Evolutionary conservation across 176 grass and related monocot species (phyloP).

Genomic region (Carex kokanica): DNA sequence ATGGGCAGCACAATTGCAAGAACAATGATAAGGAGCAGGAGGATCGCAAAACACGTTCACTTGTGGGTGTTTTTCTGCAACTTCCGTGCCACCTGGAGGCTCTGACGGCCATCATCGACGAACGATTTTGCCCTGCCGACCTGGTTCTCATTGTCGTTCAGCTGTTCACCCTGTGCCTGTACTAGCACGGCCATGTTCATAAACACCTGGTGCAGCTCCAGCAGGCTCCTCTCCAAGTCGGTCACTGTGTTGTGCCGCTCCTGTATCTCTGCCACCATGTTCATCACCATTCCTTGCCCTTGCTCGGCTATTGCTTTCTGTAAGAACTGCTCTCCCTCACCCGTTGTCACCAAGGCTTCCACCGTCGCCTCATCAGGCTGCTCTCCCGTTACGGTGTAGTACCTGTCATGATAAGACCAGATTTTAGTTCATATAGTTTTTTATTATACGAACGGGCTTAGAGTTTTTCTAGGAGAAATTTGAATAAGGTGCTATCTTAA

Average conservation of each 20-base stretch:
- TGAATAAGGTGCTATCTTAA: neutral
- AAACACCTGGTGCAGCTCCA: conserved; percentile 88
- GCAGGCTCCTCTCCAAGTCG: conserved; percentile 53
- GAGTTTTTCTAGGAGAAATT: neutral
- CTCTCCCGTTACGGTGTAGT: conserved; percentile 63
- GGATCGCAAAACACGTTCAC: conserved; percentile 33
- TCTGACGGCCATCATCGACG: conserved; percentile 37
- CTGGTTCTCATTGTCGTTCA: conserved; percentile 57
- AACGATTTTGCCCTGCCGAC: conserved; percentile 40
- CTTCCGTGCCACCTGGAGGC: conserved; percentile 36
- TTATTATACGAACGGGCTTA: neutral
- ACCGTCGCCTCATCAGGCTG: conserved; percentile 50
- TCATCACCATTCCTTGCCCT: conserved; percentile 40
- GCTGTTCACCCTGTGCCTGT: conserved; percentile 46
- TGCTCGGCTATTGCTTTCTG: conserved; percentile 39
- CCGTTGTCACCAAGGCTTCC: conserved; percentile 36
- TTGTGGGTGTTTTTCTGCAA: conserved; percentile 39
- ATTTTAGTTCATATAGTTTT: neutral
- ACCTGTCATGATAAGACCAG: conserved; percentile 20
- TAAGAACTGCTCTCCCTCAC: conserved; percentile 20
- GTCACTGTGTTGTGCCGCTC: conserved; percentile 38
- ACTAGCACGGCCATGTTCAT: conserved; percentile 76
- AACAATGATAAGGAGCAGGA: conserved; percentile 40
- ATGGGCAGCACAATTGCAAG: conserved; percentile 35
- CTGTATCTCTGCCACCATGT: conserved; percentile 38